phyloP scores from a whole-genome alignment of 2,329 filamentous ascomycete species.

The Stylonectria norvegica region DNA sequence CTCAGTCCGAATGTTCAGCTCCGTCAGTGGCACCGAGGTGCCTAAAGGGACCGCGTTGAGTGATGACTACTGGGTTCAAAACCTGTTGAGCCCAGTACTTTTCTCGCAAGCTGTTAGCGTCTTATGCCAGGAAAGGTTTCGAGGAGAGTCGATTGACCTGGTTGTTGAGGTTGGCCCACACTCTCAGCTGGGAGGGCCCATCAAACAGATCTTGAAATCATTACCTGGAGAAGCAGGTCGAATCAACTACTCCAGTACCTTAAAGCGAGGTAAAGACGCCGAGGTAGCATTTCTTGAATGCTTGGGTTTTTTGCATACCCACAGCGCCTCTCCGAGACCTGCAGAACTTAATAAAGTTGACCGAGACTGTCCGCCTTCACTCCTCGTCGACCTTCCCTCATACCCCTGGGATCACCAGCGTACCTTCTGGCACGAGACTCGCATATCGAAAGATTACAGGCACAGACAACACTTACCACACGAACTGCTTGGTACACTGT shows the following conservation, averaged over 20 bases:
- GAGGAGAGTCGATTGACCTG: background rate
- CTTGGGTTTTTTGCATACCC: slow-evolving; percentile 37
- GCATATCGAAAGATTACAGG: background rate
- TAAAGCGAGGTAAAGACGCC: slow-evolving; percentile 37
- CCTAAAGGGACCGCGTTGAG: background rate
- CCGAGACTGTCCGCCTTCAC: slow-evolving; percentile 38
- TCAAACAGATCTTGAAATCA: slow-evolving; percentile 45
- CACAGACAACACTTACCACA: background rate
- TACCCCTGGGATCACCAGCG: slow-evolving; percentile 6
- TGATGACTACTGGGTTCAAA: background rate
- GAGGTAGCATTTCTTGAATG: slow-evolving; percentile 32
- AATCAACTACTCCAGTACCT: slow-evolving; percentile 41
- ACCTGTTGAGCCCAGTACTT: background rate
- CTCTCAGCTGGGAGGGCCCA: slow-evolving; percentile 44
- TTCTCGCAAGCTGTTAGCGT: background rate
- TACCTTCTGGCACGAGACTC: slow-evolving; percentile 3
- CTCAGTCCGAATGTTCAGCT: background rate
- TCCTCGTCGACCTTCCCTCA: slow-evolving; percentile 5
- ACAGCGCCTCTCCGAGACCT: slow-evolving; percentile 41
- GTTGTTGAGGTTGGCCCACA: slow-evolving; percentile 44
- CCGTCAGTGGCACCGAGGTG: background rate
- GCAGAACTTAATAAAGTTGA: slow-evolving; percentile 13
- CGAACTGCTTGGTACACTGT: slow-evolving; percentile 1
- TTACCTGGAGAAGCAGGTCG: background rate
- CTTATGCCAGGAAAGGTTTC: no score